phyloP scores from a whole-genome alignment of 208 protist genomes.

The Sergeia podlipaevii region DNA sequence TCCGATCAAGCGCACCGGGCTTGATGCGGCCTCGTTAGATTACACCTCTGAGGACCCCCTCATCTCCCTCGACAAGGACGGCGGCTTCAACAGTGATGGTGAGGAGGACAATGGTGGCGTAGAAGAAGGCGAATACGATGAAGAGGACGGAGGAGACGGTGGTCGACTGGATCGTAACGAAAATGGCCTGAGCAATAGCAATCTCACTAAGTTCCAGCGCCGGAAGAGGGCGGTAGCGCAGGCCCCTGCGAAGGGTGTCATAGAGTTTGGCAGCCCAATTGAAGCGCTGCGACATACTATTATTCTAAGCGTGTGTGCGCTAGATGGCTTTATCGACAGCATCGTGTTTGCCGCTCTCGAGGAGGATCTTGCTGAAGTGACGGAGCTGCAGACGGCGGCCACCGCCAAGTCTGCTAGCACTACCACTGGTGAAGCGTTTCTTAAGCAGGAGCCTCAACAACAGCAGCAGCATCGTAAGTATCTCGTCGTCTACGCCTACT shows the following conservation, averaged over 20 bases:
- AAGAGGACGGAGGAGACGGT: not conserved
- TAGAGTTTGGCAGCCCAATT: constrained; percentile 59
- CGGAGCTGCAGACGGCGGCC: not conserved
- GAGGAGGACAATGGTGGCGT: constrained; percentile 9
- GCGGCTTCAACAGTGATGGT: constrained; percentile 13
- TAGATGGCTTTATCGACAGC: constrained; percentile 64
- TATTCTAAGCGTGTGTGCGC: constrained; percentile 59
- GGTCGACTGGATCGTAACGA: too few species aligned
- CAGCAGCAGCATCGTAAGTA: constrained; percentile 36
- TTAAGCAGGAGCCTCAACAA: too few species aligned
- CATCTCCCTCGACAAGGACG: not conserved
- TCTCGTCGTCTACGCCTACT: constrained; percentile 97
- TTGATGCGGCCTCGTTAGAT: constrained; percentile 1
- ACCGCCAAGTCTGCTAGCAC: not conserved
- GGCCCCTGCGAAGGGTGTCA: constrained; percentile 35
- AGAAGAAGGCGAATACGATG: constrained; percentile 13
- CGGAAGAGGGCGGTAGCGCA: constrained; percentile 10
- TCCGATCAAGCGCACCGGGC: constrained; percentile 35
- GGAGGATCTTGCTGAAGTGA: constrained; percentile 61
- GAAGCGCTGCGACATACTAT: constrained; percentile 72
- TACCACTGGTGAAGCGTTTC: not conserved
- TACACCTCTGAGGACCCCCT: not conserved
- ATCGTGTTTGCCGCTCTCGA: constrained; percentile 71
- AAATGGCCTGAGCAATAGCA: too few species aligned
- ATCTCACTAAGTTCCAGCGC: too few species aligned